Percentiles rank a stretch among this genome's conserved stretches.
These are phyloP conservation scores for Penicillium soppii DNA, from an alignment of 495 filamentous ascomycete species.

Conservation along the genomic window DNA sequence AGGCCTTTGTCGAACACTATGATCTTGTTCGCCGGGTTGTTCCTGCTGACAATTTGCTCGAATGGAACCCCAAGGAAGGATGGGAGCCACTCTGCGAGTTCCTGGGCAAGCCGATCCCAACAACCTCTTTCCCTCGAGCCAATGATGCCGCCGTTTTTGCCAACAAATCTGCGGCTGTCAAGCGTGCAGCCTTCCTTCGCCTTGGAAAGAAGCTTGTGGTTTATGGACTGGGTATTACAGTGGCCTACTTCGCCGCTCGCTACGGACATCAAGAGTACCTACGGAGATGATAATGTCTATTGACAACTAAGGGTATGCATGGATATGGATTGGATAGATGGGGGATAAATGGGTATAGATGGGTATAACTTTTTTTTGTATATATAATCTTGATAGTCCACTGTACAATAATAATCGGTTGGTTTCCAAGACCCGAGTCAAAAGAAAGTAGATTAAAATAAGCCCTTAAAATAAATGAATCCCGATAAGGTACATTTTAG, in stretches of 20 bases:
- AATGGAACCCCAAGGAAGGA: slow-evolving; percentile 33
- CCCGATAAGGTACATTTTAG: neutral
- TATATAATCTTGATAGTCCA: neutral
- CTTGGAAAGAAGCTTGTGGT: neutral
- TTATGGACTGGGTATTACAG: neutral
- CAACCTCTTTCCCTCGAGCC: slow-evolving; percentile 12
- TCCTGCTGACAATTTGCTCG: slow-evolving; percentile 16
- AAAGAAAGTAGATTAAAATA: neutral
- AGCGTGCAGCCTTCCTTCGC: neutral
- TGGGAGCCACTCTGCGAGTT: slow-evolving; percentile 44
- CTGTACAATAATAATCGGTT: no score
- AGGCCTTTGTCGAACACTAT: slow-evolving; percentile 27
- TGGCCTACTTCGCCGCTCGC: neutral
- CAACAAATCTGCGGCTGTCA: slow-evolving; percentile 1
- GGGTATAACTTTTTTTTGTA: neutral
- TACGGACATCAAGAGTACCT: neutral
- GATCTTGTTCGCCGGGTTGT: slow-evolving; percentile 20
- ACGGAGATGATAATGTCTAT: neutral
- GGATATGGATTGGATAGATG: no score
- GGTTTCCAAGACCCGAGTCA: no score
- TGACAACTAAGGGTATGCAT: no score
- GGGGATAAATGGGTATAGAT: no score
- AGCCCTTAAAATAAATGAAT: neutral
- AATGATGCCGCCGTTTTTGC: slow-evolving; percentile 4
- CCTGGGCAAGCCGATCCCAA: slow-evolving; percentile 23